Percentiles rank a stretch among this genome's conserved stretches.
Evolutionary conservation across 805 yeast species (phyloP).

Genomic region (Metschnikowia gruessii): DNA sequence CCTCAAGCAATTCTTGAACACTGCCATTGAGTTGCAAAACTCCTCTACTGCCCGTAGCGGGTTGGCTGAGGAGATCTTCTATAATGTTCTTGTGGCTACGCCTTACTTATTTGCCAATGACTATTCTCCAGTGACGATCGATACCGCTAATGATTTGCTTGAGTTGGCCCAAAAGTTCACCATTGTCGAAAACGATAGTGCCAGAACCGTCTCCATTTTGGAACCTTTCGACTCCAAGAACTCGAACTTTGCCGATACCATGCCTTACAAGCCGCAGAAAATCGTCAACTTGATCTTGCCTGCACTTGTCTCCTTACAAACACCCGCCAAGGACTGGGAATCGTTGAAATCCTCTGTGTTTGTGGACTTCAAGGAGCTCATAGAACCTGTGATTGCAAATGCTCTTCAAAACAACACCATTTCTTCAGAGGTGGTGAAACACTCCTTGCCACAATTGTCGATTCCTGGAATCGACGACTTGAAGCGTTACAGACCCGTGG

Average conservation of each 20-base stretch:
- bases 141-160: constrained; percentile 45
- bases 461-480: constrained; percentile 27
- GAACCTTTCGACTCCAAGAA: constrained; percentile 40
- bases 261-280: constrained; percentile 52
- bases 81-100: constrained; percentile 55
- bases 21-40: constrained; percentile 56
- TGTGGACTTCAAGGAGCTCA: constrained; percentile 30
- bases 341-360: constrained; percentile 29
- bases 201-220: constrained; percentile 21
- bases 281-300: constrained; percentile 52
- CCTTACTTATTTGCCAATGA: constrained; percentile 61
- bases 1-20: constrained; percentile 50
- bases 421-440: constrained; percentile 39
- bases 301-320: constrained; percentile 38
- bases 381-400: constrained; percentile 33
- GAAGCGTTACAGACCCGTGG: constrained; percentile 24
- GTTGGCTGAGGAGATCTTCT: constrained; percentile 65
- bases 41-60: constrained; percentile 43
- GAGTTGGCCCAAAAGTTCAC: constrained; percentile 43
- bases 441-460: constrained; percentile 39
- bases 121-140: constrained; percentile 26
- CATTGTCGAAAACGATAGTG: constrained; percentile 22
- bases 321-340: constrained; percentile 41
- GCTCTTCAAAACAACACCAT: constrained; percentile 35
- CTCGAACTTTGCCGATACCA: constrained; percentile 24